A percentile compares a stretch with the other conserved stretches of the same genome.
Evolutionary conservation across 495 filamentous ascomycete species (phyloP).

Genomic region (Wilcoxina mikolae): DNA sequence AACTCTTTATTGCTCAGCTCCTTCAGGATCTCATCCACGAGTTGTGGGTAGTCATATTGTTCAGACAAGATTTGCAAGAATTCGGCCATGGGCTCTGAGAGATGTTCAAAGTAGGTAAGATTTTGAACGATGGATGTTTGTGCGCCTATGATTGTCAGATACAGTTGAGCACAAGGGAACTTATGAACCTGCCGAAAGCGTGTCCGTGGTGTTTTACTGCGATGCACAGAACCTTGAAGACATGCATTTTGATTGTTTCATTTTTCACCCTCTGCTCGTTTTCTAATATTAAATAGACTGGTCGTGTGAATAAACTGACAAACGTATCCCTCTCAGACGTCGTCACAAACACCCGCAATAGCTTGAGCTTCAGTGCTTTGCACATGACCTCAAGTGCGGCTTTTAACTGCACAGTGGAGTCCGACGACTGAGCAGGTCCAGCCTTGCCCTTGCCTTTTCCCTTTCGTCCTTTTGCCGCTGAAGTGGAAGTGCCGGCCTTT

Average conservation of each 20-base stretch:
- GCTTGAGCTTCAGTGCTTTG: constrained; percentile 84
- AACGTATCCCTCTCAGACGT: constrained; percentile 96
- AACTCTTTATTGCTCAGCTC: constrained; percentile 97
- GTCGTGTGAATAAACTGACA: constrained; percentile 79
- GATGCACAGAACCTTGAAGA: constrained; percentile 91
- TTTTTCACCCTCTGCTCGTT: constrained; percentile 87
- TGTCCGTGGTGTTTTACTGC: constrained; percentile 98
- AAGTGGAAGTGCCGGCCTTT: constrained; percentile 55
- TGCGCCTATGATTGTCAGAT: constrained; percentile 45
- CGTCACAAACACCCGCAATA: constrained; percentile 82
- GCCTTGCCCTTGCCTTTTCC: constrained; percentile 64
- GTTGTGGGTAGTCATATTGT: constrained; percentile 94
- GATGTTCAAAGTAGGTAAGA: constrained; percentile 92
- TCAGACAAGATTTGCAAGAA: constrained; percentile 90
- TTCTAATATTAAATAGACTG: constrained; percentile 84
- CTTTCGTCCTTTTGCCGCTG: constrained; percentile 39
- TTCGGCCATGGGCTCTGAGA: constrained; percentile 97
- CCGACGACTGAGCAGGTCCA: constrained; percentile 46
- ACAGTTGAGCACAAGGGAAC: background rate
- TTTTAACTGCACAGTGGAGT: constrained; percentile 74
- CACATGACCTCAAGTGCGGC: constrained; percentile 84
- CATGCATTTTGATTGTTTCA: constrained; percentile 83
- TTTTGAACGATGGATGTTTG: constrained; percentile 97
- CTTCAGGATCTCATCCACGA: constrained; percentile 79
- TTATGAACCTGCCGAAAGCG: constrained; percentile 59